Evolutionary conservation across 2,329 filamentous ascomycete species (phyloP).

Genomic region (Neurospora crassa): DNA sequence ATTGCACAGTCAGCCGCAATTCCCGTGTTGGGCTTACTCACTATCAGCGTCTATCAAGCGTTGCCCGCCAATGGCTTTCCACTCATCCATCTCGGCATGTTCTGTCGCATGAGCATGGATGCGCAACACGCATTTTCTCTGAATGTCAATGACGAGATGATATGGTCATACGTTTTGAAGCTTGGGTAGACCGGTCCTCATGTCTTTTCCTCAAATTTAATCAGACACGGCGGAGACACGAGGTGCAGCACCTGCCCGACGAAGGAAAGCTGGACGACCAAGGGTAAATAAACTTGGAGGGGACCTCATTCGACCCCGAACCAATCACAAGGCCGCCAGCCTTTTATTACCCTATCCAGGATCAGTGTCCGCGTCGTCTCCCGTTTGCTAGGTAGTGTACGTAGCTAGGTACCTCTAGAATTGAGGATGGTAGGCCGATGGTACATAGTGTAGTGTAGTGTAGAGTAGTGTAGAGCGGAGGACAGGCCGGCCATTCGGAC

Average conservation of each 20-base stretch:
- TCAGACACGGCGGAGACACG: not conserved
- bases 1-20: constrained; percentile 9
- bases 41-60: not conserved
- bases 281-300: not conserved
- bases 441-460: no score
- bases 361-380: not conserved
- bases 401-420: not conserved
- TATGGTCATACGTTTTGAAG: not conserved
- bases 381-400: not conserved
- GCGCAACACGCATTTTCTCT: not conserved
- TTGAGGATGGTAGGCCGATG: not conserved
- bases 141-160: not conserved
- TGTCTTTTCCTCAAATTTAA: not conserved
- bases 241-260: no score
- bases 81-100: not conserved
- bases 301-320: not conserved
- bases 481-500: not conserved
- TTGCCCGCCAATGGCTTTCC: not conserved
- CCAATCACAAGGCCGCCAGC: not conserved
- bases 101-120: not conserved
- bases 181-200: not conserved
- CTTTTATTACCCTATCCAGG: not conserved
- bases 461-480: not conserved
- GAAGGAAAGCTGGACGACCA: not conserved
- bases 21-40: not conserved